Percentiles rank a stretch among this genome's conserved stretches.
Evolutionary conservation across 805 yeast genomes (phyloP).

Genomic region (Ogataea polymorpha): DNA sequence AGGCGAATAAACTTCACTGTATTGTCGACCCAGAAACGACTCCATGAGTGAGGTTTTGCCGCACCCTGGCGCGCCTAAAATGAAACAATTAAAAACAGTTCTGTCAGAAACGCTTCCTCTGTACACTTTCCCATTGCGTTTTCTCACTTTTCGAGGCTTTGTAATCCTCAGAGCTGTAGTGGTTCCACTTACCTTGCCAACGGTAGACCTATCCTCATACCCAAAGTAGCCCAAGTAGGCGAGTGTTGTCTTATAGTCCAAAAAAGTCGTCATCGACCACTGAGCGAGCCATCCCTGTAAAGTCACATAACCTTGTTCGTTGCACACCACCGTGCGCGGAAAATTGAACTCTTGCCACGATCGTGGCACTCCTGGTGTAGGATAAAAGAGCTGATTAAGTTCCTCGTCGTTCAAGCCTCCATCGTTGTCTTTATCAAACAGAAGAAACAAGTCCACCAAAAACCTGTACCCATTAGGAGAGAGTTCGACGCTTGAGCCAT

Average conservation of each 20-base stretch:
- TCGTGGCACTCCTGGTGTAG: conserved; percentile 91
- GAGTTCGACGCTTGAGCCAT: conserved; percentile 78
- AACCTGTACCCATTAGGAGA: conserved; percentile 92
- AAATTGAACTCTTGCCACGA: conserved; percentile 84
- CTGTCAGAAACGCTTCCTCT: conserved; percentile 74
- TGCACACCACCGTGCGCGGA: conserved; percentile 84
- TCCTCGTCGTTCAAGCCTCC: conserved; percentile 87
- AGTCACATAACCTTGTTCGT: conserved; percentile 85
- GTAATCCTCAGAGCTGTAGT: conserved; percentile 69
- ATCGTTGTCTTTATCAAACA: conserved; percentile 92
- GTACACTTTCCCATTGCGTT: conserved; percentile 58
- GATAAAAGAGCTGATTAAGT: conserved; percentile 63
- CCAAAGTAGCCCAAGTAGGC: conserved; percentile 91
- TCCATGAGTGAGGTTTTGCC: conserved; percentile 87
- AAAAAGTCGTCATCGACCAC: conserved; percentile 94
- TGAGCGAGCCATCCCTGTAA: conserved; percentile 99
- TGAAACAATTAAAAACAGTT: conserved; percentile 86
- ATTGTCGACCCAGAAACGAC: conserved; percentile 73
- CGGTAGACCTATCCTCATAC: conserved; percentile 48
- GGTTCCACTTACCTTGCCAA: conserved; percentile 18
- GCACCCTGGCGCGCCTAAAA: conserved; percentile 78
- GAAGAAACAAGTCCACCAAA: conserved; percentile 81
- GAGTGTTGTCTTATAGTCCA: conserved; percentile 79
- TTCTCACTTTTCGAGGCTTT: conserved; percentile 69
- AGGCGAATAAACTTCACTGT: conserved; percentile 70